These are phyloP conservation scores for Catharanthus roseus DNA, from an alignment of 257 asterid genomes.

Conservation along the genomic window DNA sequence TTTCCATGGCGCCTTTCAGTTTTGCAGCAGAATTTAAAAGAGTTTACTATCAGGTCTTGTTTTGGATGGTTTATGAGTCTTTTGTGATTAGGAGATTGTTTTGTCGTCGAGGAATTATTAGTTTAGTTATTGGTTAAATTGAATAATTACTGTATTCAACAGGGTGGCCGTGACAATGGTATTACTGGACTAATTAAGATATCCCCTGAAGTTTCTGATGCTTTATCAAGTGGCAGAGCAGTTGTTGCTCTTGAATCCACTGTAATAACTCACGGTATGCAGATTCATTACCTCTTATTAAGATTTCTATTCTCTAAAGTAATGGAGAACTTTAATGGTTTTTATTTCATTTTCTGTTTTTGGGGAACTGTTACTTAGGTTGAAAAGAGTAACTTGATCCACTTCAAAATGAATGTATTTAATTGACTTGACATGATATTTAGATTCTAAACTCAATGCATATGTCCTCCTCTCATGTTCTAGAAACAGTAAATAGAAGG, in stretches of 20 bases:
- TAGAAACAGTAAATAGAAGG: background rate
- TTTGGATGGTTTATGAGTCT: background rate
- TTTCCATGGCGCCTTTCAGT: background rate
- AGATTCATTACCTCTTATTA: background rate
- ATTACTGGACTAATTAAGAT: conserved; percentile 35
- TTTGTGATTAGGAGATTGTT: background rate
- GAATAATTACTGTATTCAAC: background rate
- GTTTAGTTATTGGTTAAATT: background rate
- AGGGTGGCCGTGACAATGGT: conserved; percentile 1
- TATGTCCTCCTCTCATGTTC: background rate
- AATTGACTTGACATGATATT: background rate
- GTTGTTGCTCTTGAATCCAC: conserved; percentile 99
- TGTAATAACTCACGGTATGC: conserved; percentile 83
- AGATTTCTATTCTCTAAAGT: background rate
- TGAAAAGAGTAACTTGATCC: too few species aligned
- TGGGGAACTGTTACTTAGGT: background rate
- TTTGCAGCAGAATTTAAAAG: background rate
- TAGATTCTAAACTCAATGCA: background rate
- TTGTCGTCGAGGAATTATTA: background rate
- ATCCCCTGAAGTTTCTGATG: conserved; percentile 73
- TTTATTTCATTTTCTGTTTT: background rate
- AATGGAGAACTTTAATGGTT: background rate
- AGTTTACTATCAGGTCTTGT: background rate
- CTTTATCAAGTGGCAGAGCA: conserved; percentile 57
- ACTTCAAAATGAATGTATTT: background rate